Percentiles rank a stretch among this genome's conserved stretches.
These are phyloP conservation scores for Hemisphaericaspora xylofermentans DNA, from an alignment of 1,139 yeast species.

Conservation along the genomic window DNA sequence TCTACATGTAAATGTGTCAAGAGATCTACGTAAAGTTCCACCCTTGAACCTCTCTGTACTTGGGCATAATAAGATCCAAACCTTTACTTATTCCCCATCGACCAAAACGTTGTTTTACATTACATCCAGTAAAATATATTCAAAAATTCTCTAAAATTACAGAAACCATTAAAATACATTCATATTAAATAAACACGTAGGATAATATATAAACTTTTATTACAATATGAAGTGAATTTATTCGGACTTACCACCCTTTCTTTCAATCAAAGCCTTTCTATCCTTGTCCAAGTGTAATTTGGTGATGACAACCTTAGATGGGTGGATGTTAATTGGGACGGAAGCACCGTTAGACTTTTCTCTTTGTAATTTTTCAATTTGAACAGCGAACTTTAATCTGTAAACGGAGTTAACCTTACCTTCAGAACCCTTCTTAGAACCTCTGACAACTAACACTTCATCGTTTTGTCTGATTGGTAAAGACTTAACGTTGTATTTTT, in stretches of 20 bases:
- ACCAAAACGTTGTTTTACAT: too few relatives aligned
- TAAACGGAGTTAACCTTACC: conserved; percentile 97
- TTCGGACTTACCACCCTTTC: conserved; percentile 41
- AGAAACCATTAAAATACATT: conserved; percentile 21
- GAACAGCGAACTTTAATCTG: conserved; percentile 98
- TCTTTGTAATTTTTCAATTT: conserved; percentile 95
- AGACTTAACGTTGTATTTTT: conserved; percentile 93
- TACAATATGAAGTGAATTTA: conserved; percentile 18
- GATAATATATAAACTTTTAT: conserved; percentile 5
- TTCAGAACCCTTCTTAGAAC: conserved; percentile 99
- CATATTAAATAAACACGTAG: conserved; percentile 21
- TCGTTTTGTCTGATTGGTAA: conserved; percentile 99
- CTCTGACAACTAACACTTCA: conserved; percentile 94
- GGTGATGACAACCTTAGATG: conserved; percentile 99
- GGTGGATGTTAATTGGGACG: conserved; percentile 95
- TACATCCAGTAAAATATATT: not conserved
- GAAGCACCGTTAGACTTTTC: conserved; percentile 99
- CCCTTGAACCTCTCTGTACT: too few relatives aligned
- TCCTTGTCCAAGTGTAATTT: conserved; percentile 97
- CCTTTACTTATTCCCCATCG: too few relatives aligned
- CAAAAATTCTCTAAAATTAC: conserved; percentile 4
- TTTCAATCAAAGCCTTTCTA: conserved; percentile 93
- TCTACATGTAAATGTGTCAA: too few relatives aligned
- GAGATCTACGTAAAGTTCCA: too few relatives aligned
- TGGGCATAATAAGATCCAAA: too few relatives aligned